Evolutionary conservation across 2,329 filamentous ascomycete genomes (phyloP).

Genomic region (Macrophomina phaseolina): DNA sequence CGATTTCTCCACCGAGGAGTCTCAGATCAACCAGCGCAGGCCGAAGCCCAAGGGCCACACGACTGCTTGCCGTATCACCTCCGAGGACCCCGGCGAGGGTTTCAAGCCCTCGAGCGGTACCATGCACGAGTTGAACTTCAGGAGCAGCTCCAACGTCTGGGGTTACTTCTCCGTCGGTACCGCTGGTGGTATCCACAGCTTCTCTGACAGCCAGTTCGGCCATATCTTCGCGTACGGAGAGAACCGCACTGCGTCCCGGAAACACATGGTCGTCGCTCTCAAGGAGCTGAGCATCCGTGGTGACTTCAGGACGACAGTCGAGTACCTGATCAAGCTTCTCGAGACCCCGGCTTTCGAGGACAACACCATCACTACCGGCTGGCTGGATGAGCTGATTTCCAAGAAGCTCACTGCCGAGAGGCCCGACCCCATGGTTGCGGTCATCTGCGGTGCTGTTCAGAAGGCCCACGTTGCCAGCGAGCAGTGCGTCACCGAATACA

Average conservation of each 20-base stretch:
- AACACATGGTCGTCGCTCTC: constrained; percentile 98
- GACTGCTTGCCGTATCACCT: constrained; percentile 98
- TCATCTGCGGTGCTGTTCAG: constrained; percentile 91
- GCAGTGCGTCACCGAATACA: constrained; percentile 84
- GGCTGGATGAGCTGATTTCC: constrained; percentile 97
- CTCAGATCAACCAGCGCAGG: constrained; percentile 81
- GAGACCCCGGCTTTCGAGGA: constrained; percentile 98
- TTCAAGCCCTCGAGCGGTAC: constrained; percentile 99
- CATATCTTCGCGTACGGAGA: constrained; percentile 99
- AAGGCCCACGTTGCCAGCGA: constrained; percentile 97
- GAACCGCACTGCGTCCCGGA: constrained; percentile 92
- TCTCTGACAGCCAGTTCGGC: constrained; percentile 98
- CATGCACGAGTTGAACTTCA: constrained; percentile 99
- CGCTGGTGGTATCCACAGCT: constrained; percentile 96
- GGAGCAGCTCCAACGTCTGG: constrained; percentile 98
- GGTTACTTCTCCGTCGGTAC: constrained; percentile 99
- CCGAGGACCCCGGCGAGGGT: constrained; percentile 96
- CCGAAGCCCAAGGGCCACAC: constrained; percentile 95
- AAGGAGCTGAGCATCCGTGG: constrained; percentile 99
- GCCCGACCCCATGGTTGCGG: constrained; percentile 90
- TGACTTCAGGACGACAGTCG: constrained; percentile 97
- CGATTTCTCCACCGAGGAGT: constrained; percentile 87
- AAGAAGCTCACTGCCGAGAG: constrained; percentile 97
- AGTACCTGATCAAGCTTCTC: constrained; percentile 97
- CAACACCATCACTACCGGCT: constrained; percentile 98